Evolutionary conservation across 345 rosid genomes (phyloP), one percentile per base, ranked within the genome.

Genomic region (Eucalyptus polyanthemos): DNA sequence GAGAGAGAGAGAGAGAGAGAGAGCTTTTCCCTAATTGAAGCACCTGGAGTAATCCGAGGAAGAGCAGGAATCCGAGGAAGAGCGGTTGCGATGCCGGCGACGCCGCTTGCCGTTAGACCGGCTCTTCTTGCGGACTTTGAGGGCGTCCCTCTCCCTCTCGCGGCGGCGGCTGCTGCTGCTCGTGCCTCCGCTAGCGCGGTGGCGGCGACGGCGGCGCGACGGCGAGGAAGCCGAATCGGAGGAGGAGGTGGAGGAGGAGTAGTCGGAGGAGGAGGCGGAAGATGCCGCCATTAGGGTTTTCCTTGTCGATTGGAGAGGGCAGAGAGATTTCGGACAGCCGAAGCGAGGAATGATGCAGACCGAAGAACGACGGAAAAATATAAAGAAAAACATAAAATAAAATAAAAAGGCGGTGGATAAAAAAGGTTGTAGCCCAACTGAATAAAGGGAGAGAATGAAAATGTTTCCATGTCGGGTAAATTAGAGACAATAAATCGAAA

Each of bases 41-140:
- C 45, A 93, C 99, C 98, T 94, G 94, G 98, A 95, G 85, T 90
- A 88, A 44, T 87, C 90, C 67, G 89, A 87, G 37, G 91, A 89
- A 83, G 95, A 95, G 91, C 90, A 92, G 62, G 97, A 93, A 88
- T 93, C 97, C 19, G 95, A 93, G 50, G 94, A 89, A 4, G 91
- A 90, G 62, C 37, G 44, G 22, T 19, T 31, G 53, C 90, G 83
- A 49, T 90, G 94, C 62, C 97, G 90, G 87, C 94, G 97, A 87
- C 97, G 98, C 16, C 95, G 92, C 91, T 95, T 97, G 3, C 93
- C 86, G 76, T 88, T 86, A 50, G 98, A 93, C 45, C 92, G 93
- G 81, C 93, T 92, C 94, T 92, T 95, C 94, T 95, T 96, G 24
- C 96, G 96, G 88, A 95, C 92, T 94, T 97, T 97, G 40, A 95